phyloP scores from a whole-genome alignment of 208 protist species.

The Crithidia brevicula region DNA sequence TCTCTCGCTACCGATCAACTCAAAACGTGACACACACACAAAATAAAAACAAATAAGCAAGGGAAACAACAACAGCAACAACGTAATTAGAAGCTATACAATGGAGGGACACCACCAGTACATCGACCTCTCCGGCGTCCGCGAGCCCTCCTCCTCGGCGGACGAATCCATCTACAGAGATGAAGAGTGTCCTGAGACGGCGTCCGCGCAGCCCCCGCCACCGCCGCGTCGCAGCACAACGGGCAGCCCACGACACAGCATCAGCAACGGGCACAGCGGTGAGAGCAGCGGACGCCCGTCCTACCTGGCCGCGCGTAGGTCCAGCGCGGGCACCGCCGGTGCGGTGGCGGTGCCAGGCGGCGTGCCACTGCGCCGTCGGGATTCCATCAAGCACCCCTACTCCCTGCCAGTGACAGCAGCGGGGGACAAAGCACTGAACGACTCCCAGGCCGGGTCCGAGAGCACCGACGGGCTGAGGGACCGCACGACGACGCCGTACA shows the following conservation, averaged over 20 bases:
- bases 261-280: constrained; percentile 6
- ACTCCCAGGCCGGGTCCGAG: neutral
- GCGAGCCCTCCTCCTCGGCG: constrained; percentile 9
- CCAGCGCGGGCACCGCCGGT: neutral
- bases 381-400: constrained; percentile 20
- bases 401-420: neutral
- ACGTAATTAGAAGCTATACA: no score
- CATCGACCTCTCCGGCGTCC: constrained; percentile 10
- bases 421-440: neutral
- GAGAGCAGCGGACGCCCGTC: constrained; percentile 3
- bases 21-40: neutral
- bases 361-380: constrained; percentile 12
- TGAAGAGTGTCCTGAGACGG: neutral
- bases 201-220: no score
- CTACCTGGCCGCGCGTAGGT: neutral
- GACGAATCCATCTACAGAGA: constrained; percentile 2
- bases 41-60: neutral
- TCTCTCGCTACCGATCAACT: neutral
- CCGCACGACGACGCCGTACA: neutral
- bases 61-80: neutral
- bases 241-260: constrained; percentile 10
- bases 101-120: neutral
- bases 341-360: neutral
- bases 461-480: neutral
- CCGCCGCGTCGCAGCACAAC: constrained; percentile 9